These are phyloP conservation scores for Fragaria iinumae DNA, from an alignment of 306 rosid genomes.

Conservation along the genomic window DNA sequence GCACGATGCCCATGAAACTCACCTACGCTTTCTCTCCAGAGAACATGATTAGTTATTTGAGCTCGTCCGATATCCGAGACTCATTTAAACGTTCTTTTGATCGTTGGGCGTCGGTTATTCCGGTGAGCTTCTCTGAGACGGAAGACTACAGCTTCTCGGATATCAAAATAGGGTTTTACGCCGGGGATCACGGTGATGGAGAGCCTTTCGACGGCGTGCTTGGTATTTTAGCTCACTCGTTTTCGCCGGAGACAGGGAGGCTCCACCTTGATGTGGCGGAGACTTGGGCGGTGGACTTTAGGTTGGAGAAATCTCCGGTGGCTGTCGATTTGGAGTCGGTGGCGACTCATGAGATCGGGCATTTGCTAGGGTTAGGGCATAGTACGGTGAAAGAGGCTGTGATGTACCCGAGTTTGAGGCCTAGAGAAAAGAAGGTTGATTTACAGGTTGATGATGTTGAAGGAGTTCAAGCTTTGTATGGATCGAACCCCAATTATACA, in stretches of 20 bases:
- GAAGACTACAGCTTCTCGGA: constrained; percentile 50
- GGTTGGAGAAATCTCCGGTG: constrained; percentile 42
- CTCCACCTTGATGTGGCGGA: constrained; percentile 86
- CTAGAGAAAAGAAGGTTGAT: constrained; percentile 60
- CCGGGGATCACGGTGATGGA: constrained; percentile 78
- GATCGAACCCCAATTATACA: constrained; percentile 66
- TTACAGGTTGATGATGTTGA: constrained; percentile 59
- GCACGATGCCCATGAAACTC: constrained; percentile 63
- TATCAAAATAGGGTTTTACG: constrained; percentile 65
- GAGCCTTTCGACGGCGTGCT: constrained; percentile 84
- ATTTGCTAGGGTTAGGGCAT: constrained; percentile 76
- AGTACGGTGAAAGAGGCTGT: constrained; percentile 61
- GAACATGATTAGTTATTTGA: constrained; percentile 37
- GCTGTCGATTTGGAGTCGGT: constrained; percentile 87
- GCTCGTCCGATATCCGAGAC: constrained; percentile 31
- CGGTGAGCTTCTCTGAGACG: constrained; percentile 53
- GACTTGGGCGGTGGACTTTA: constrained; percentile 71
- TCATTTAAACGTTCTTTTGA: constrained; percentile 49
- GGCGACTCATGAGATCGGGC: constrained; percentile 85
- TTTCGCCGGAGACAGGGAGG: constrained; percentile 72
- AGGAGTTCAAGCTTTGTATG: constrained; percentile 80
- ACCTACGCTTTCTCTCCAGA: constrained; percentile 59
- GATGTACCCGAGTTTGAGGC: constrained; percentile 79
- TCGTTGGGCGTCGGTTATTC: constrained; percentile 69
- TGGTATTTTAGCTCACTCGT: constrained; percentile 79